phyloP scores from a whole-genome alignment of 2,329 filamentous ascomycete genomes.

The Fusarium musae region DNA sequence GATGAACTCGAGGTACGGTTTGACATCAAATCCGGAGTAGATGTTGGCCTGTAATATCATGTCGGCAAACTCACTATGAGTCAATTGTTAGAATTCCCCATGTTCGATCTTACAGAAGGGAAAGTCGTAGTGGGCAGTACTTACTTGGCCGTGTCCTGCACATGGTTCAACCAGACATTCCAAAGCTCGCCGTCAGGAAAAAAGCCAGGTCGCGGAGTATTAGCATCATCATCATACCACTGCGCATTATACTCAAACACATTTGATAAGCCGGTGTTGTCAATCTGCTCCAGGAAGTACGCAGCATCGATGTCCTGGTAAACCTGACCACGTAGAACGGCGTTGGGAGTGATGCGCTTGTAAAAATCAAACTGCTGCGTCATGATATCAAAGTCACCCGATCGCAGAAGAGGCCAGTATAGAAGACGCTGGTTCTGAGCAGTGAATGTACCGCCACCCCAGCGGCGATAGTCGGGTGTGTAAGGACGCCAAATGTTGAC shows the following conservation, averaged over 20 bases:
- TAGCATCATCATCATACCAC: slow-evolving; percentile 10
- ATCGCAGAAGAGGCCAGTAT: background rate
- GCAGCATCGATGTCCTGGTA: slow-evolving; percentile 7
- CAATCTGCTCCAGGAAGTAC: background rate
- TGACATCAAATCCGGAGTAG: slow-evolving; percentile 1
- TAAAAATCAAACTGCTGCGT: slow-evolving; percentile 15
- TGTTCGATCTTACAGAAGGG: too few species aligned
- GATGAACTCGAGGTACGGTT: slow-evolving; percentile 6
- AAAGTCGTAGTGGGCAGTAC: background rate
- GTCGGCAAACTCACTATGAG: background rate
- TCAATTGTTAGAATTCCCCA: too few species aligned
- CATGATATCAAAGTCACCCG: slow-evolving; percentile 10
- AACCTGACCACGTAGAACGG: background rate
- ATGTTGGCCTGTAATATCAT: slow-evolving; percentile 11
- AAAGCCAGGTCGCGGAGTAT: background rate
- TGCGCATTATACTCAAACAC: slow-evolving; percentile 15
- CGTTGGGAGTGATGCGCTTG: slow-evolving; percentile 5
- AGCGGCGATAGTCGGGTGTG: slow-evolving; percentile 1
- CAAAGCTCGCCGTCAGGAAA: slow-evolving; percentile 2
- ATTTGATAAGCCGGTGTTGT: background rate
- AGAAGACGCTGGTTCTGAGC: slow-evolving; percentile 4
- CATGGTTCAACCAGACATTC: slow-evolving; percentile 15
- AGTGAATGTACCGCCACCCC: background rate
- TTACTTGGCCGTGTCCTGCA: slow-evolving; percentile 11
- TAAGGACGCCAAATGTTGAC: slow-evolving; percentile 7